A percentile compares a stretch with the other conserved stretches of the same genome.
phyloP scores from a whole-genome alignment of 495 filamentous ascomycete species.

The Hypoxylon crocopeplum region DNA sequence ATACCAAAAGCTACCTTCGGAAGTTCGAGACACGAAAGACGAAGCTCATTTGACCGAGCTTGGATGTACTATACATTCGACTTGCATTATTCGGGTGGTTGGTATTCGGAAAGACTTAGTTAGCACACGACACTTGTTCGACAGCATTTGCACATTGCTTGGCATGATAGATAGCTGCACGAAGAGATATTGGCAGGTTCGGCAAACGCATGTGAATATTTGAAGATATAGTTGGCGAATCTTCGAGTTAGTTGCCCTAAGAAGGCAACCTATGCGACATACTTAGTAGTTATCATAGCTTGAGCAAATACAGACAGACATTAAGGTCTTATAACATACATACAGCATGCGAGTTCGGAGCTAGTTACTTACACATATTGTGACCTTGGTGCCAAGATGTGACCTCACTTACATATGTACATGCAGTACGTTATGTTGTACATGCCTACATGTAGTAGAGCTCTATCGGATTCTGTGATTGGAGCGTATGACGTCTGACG shows the following conservation, averaged over 20 bases:
- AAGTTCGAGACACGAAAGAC: slow-evolving; percentile 7
- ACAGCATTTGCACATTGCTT: background rate
- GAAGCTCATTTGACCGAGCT: slow-evolving; percentile 18
- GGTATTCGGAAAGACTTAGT: slow-evolving; percentile 4
- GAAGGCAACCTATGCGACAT: too few relatives aligned
- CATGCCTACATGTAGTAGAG: background rate
- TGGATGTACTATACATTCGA: slow-evolving; percentile 31
- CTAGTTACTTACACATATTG: background rate
- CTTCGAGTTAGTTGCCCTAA: too few relatives aligned
- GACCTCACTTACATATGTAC: too few relatives aligned
- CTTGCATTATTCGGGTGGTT: slow-evolving; percentile 2
- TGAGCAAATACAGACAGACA: background rate
- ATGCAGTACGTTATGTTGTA: background rate
- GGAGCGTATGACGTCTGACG: slow-evolving; percentile 28
- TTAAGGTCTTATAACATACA: too few relatives aligned
- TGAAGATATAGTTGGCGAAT: too few relatives aligned
- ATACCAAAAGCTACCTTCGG: slow-evolving; percentile 25
- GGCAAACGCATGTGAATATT: too few relatives aligned
- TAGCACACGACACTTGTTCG: background rate
- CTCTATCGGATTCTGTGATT: slow-evolving; percentile 9
- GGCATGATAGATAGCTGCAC: slow-evolving; percentile 3
- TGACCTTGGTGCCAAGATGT: background rate
- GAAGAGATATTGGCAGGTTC: too few relatives aligned
- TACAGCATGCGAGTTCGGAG: slow-evolving; percentile 18
- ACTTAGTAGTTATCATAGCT: background rate